Evolutionary conservation across 1,284 basidiomycete species (phyloP).

Genomic region (Cryptococcus sp.): DNA sequence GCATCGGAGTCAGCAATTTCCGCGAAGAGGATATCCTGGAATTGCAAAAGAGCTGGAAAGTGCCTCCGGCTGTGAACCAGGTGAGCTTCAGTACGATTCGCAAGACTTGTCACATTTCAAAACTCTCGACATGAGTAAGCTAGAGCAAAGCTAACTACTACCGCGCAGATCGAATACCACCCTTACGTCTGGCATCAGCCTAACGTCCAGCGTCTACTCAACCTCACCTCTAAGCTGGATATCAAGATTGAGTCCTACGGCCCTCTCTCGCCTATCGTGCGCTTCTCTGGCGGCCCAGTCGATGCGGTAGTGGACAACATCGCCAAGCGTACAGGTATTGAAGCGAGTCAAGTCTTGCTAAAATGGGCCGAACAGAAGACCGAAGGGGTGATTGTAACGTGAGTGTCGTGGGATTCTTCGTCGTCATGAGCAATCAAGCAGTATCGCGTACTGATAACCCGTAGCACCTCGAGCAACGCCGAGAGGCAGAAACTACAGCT

Average conservation of each 20-base stretch:
- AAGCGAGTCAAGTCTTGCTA: slow-evolving; percentile 46
- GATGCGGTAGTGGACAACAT: slow-evolving; percentile 59
- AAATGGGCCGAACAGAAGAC: slow-evolving; percentile 45
- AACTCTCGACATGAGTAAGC: too few relatives aligned
- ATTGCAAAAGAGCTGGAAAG: slow-evolving; percentile 60
- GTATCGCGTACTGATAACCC: slow-evolving; percentile 2
- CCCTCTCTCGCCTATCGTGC: slow-evolving; percentile 51
- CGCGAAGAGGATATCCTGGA: slow-evolving; percentile 65
- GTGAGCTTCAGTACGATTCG: slow-evolving; percentile 45
- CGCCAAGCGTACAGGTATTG: slow-evolving; percentile 47
- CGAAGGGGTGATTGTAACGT: slow-evolving; percentile 64
- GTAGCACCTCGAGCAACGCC: slow-evolving; percentile 64
- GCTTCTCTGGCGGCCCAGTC: slow-evolving; percentile 62
- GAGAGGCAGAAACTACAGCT: slow-evolving; percentile 69
- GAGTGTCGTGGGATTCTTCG: slow-evolving; percentile 15
- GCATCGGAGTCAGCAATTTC: slow-evolving; percentile 85
- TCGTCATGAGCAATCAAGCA: not conserved
- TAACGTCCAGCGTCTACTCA: slow-evolving; percentile 59
- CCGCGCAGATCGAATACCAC: slow-evolving; percentile 70
- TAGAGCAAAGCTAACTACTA: not conserved
- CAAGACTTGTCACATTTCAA: too few relatives aligned
- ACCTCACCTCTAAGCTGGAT: slow-evolving; percentile 61
- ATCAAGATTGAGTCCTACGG: slow-evolving; percentile 71
- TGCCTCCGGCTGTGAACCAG: slow-evolving; percentile 76
- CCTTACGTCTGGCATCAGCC: slow-evolving; percentile 69